Percentiles rank a stretch among this genome's conserved stretches.
Conservation (phyloP, 441 rosid genomes). For the Dalechampia spathulata region DNA sequence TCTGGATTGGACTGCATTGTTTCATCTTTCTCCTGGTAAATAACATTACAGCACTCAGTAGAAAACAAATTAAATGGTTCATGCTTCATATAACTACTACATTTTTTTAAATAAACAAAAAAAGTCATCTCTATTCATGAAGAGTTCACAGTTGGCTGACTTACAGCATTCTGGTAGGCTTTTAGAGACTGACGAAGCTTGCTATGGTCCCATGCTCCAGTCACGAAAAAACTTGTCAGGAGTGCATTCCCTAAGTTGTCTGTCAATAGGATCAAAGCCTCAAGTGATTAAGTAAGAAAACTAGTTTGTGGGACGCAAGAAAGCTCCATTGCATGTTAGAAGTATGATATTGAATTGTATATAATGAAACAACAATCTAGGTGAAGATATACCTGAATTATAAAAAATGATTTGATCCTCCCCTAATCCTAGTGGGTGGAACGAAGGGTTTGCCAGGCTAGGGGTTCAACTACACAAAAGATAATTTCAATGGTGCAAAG, state of each 20-base stretch:
- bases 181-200: constrained; percentile 60
- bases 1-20: constrained; percentile 60
- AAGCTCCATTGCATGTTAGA: background rate
- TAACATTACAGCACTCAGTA: constrained; percentile 8
- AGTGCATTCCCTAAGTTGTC: constrained; percentile 76
- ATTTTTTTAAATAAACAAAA: no score
- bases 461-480: no score
- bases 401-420: no score
- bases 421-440: no score
- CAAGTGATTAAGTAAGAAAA: background rate
- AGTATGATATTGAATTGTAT: background rate
- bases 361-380: background rate
- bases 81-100: no score
- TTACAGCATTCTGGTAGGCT: constrained; percentile 76
- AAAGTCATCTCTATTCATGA: no score
- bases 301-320: background rate
- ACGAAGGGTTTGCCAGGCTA: no score
- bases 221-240: constrained; percentile 54
- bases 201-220: constrained; percentile 68
- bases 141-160: constrained; percentile 12
- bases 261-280: constrained; percentile 24
- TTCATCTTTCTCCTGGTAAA: constrained; percentile 64
- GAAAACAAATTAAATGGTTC: background rate
- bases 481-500: no score
- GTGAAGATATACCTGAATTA: no score